These are phyloP conservation scores for Inga laurina DNA, from an alignment of 306 rosid species.

Conservation along the genomic window DNA sequence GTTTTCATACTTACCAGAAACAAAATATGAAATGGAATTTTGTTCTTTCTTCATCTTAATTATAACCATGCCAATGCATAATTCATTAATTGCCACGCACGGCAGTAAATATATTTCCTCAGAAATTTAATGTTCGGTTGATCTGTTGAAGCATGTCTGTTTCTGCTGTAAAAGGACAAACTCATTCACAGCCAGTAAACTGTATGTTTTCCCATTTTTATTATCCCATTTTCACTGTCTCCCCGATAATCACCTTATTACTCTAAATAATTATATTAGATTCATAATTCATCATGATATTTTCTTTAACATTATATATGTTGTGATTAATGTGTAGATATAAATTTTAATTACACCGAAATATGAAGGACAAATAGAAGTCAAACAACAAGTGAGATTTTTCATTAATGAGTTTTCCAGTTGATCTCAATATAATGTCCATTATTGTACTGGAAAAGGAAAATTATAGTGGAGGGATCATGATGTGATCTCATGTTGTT, in stretches of 20 bases:
- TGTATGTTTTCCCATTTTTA: background rate
- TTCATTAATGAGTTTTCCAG: background rate
- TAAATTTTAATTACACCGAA: background rate
- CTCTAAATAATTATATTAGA: background rate
- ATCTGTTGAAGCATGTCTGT: background rate
- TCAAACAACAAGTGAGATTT: background rate
- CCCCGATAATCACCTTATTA: background rate
- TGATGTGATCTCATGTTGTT: background rate
- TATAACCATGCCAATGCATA: background rate
- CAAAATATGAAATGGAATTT: conserved; percentile 6
- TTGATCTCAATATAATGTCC: background rate
- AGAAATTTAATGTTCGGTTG: background rate
- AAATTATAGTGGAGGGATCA: background rate
- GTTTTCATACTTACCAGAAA: conserved; percentile 3
- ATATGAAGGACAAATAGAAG: background rate
- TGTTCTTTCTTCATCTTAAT: background rate
- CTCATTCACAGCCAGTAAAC: background rate
- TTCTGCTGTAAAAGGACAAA: conserved; percentile 15
- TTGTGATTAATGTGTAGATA: background rate
- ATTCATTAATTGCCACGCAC: background rate
- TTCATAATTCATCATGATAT: background rate
- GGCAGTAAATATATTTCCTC: background rate
- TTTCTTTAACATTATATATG: background rate
- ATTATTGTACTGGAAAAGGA: background rate
- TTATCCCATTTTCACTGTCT: background rate